These are phyloP conservation scores for Suillus variegatus DNA, from an alignment of 768 basidiomycete genomes.

Conservation along the genomic window DNA sequence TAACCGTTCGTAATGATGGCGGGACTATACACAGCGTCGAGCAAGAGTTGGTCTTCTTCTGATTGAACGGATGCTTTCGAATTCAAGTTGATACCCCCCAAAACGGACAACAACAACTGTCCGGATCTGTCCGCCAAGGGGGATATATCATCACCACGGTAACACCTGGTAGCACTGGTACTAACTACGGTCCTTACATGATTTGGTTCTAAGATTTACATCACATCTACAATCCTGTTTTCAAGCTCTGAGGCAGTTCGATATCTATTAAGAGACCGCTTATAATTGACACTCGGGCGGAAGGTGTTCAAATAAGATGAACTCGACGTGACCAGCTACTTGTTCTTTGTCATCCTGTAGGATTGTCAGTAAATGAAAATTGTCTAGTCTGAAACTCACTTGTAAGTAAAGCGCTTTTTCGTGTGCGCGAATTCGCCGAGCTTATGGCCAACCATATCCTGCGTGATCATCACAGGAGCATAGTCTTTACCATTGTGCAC, in stretches of 20 bases:
- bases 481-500: constrained; percentile 96
- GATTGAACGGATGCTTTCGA: neutral
- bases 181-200: neutral
- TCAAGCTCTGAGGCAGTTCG: neutral
- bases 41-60: neutral
- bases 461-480: constrained; percentile 80
- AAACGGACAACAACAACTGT: constrained; percentile 13
- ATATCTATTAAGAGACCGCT: neutral
- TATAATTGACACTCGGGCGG: neutral
- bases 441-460: constrained; percentile 99
- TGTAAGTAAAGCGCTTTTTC: constrained; percentile 83
- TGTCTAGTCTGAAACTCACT: constrained; percentile 50
- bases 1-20: neutral
- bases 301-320: neutral
- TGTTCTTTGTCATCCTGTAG: constrained; percentile 44
- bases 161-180: constrained; percentile 16
- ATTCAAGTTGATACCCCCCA: constrained; percentile 5
- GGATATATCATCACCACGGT: constrained; percentile 26
- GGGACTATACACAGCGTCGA: neutral
- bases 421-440: constrained; percentile 93
- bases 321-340: constrained; percentile 23
- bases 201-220: constrained; percentile 8
- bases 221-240: constrained; percentile 7
- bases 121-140: constrained; percentile 31
- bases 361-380: constrained; percentile 11